Percentiles rank a stretch among this genome's conserved stretches.
These are phyloP conservation scores for Musa troglodytarum DNA, from an alignment of 176 grass and related monocot species.

Conservation along the genomic window DNA sequence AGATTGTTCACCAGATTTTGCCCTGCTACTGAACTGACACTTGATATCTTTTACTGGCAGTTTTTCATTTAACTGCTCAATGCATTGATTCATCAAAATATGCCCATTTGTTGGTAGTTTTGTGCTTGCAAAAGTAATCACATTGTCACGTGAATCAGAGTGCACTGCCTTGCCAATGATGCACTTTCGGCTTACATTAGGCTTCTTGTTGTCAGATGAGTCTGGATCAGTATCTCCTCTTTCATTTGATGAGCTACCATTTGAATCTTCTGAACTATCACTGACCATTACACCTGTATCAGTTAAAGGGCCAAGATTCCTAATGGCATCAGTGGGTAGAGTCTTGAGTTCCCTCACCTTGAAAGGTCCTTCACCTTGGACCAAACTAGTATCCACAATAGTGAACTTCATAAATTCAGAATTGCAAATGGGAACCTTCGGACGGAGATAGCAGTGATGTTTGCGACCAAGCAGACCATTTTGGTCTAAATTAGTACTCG, in stretches of 20 bases:
- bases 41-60: slow-evolving; percentile 37
- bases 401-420: slow-evolving; percentile 85
- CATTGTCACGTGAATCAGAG: slow-evolving; percentile 27
- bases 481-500: slow-evolving; percentile 29
- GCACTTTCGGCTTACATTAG: slow-evolving; percentile 15
- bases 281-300: slow-evolving; percentile 32
- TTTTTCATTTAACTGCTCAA: slow-evolving; percentile 19
- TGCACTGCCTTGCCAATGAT: slow-evolving; percentile 23
- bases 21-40: slow-evolving; percentile 35
- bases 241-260: slow-evolving; percentile 37
- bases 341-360: slow-evolving; percentile 72
- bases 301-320: slow-evolving; percentile 36
- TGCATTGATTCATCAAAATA: slow-evolving; percentile 29
- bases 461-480: slow-evolving; percentile 32
- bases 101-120: slow-evolving; percentile 30
- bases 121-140: slow-evolving; percentile 24
- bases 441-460: slow-evolving; percentile 26
- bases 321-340: slow-evolving; percentile 44
- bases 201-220: slow-evolving; percentile 21
- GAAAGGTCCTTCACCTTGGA: slow-evolving; percentile 62
- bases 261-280: slow-evolving; percentile 40
- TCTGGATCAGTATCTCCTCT: slow-evolving; percentile 20
- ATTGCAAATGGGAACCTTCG: slow-evolving; percentile 40
- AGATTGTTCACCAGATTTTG: slow-evolving; percentile 37
- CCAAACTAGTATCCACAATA: slow-evolving; percentile 83